Conservation (phyloP, 164 flowering plant species). For the Amborella trichopoda region DNA sequence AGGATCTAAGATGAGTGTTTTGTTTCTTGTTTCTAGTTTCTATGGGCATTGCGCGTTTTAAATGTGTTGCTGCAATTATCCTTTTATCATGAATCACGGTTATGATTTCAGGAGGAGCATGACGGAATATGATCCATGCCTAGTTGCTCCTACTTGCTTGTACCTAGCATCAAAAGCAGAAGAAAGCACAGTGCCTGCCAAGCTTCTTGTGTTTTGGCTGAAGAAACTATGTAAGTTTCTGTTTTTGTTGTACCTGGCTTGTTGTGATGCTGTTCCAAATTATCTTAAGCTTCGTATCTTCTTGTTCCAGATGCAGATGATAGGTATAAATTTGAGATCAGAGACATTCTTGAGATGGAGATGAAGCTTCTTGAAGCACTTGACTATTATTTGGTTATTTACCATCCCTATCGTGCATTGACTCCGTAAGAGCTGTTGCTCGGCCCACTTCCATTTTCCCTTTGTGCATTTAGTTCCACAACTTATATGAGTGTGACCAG, state of each 20-base stretch:
- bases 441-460: too few species aligned
- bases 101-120: conserved; percentile 64
- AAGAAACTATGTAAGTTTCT: conserved; percentile 57
- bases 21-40: not conserved
- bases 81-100: too few species aligned
- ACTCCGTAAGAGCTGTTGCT: conserved; percentile 55
- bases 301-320: conserved; percentile 26
- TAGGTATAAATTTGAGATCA: conserved; percentile 67
- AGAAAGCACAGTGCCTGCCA: conserved; percentile 94
- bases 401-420: conserved; percentile 84
- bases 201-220: conserved; percentile 66
- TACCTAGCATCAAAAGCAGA: conserved; percentile 98
- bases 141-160: conserved; percentile 90
- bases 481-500: too few species aligned
- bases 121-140: conserved; percentile 90
- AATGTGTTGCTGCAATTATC: not conserved
- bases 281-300: not conserved
- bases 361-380: conserved; percentile 97
- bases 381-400: conserved; percentile 83
- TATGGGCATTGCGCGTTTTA: not conserved
- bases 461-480: too few species aligned
- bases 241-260: conserved; percentile 1
- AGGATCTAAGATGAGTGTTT: not conserved
- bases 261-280: not conserved
- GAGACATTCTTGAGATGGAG: conserved; percentile 96